These are phyloP conservation scores for Maudiozyma pseudohumilis DNA, from an alignment of 805 yeast species.

Conservation along the genomic window DNA sequence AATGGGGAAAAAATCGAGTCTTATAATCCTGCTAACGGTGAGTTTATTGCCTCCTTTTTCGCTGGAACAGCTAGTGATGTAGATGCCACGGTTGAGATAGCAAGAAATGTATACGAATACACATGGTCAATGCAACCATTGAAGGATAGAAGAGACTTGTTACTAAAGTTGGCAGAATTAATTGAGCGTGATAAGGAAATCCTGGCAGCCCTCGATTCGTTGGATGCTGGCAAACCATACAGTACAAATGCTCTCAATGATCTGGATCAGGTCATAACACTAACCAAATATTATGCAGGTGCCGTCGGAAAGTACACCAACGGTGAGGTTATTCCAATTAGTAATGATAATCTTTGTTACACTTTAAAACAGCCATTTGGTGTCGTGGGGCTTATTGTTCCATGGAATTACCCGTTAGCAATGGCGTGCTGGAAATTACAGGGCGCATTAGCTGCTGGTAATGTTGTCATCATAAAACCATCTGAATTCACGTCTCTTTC, in stretches of 20 bases:
- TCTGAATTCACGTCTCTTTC: slow-evolving; percentile 39
- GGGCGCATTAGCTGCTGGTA: slow-evolving; percentile 44
- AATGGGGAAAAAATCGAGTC: slow-evolving; percentile 34
- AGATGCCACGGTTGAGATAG: slow-evolving; percentile 42
- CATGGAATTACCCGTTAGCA: slow-evolving; percentile 40
- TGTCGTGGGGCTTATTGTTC: slow-evolving; percentile 38
- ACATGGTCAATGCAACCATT: slow-evolving; percentile 41
- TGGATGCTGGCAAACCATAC: slow-evolving; percentile 48
- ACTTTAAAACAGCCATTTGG: slow-evolving; percentile 42
- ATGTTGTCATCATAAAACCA: slow-evolving; percentile 35
- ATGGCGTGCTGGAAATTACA: slow-evolving; percentile 40
- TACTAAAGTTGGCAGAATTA: slow-evolving; percentile 38
- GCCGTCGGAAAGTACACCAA: slow-evolving; percentile 49
- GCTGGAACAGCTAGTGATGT: slow-evolving; percentile 40
- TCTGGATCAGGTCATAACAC: slow-evolving; percentile 42
- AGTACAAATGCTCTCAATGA: slow-evolving; percentile 44
- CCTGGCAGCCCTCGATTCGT: slow-evolving; percentile 44
- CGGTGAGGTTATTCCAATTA: slow-evolving; percentile 55
- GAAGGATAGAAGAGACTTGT: slow-evolving; percentile 32
- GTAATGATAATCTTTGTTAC: slow-evolving; percentile 40
- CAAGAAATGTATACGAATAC: slow-evolving; percentile 35
- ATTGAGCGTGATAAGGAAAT: slow-evolving; percentile 37
- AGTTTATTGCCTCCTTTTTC: slow-evolving; percentile 37
- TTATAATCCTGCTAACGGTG: slow-evolving; percentile 42
- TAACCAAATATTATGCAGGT: slow-evolving; percentile 57